phyloP scores from a whole-genome alignment of 192 early-diverging fungal genomes.

The Nowakowskiella sp. region DNA sequence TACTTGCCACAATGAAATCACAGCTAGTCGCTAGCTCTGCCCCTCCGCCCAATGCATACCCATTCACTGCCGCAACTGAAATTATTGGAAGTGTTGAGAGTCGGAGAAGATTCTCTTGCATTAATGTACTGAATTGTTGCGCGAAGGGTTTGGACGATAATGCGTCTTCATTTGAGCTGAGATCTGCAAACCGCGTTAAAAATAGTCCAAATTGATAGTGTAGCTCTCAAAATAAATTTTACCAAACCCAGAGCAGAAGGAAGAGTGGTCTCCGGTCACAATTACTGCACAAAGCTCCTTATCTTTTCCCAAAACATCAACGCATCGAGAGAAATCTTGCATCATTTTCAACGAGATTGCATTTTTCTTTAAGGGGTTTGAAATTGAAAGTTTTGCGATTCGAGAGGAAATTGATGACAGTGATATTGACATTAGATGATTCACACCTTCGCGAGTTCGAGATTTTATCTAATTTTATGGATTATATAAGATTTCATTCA shows the following conservation, averaged over 20 bases:
- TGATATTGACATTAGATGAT: no score
- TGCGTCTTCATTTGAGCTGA: conserved; percentile 38
- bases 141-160: conserved; percentile 32
- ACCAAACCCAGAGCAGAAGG: conserved; percentile 28
- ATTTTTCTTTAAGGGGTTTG: conserved; percentile 8
- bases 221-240: conserved; percentile 8
- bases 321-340: conserved; percentile 10
- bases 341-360: conserved; percentile 22
- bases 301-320: not conserved
- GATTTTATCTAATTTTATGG: no score
- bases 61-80: conserved; percentile 51
- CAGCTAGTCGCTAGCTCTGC: conserved; percentile 54
- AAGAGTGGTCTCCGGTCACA: conserved; percentile 3
- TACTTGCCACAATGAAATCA: conserved; percentile 46
- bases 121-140: conserved; percentile 38
- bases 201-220: conserved; percentile 19
- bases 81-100: conserved; percentile 48
- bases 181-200: conserved; percentile 26
- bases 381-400: conserved; percentile 6
- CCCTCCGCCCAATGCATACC: conserved; percentile 60
- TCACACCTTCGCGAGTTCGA: no score
- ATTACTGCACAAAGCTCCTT: conserved; percentile 16
- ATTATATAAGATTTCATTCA: no score
- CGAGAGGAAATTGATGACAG: no score
- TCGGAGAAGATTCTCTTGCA: conserved; percentile 52